Evolutionary conservation across 2,329 filamentous ascomycete species (phyloP).

Genomic region (Talaromyces funiculosus): DNA sequence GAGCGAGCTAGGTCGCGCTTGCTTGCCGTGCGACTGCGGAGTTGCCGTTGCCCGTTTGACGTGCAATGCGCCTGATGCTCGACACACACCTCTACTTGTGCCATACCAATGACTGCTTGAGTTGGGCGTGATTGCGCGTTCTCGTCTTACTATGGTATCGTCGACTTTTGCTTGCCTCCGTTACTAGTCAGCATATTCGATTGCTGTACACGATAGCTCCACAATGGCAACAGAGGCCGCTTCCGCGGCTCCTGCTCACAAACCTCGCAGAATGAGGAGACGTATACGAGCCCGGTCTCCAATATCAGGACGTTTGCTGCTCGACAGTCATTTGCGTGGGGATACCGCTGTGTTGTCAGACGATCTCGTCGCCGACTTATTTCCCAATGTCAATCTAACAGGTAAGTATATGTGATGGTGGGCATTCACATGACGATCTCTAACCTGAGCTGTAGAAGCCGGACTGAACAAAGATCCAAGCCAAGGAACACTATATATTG

Average conservation of each 20-base stretch:
- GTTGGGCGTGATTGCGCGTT: background rate
- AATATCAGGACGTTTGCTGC: constrained; percentile 70
- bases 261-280: constrained; percentile 45
- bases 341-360: constrained; percentile 82
- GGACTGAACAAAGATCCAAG: constrained; percentile 18
- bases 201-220: background rate
- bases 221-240: constrained; percentile 9
- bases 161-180: background rate
- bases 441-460: constrained; percentile 8
- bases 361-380: constrained; percentile 77
- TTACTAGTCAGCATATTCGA: background rate
- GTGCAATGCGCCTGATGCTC: background rate
- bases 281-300: constrained; percentile 58
- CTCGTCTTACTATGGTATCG: background rate
- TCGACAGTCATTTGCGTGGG: constrained; percentile 79
- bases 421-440: background rate
- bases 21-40: background rate
- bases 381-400: constrained; percentile 53
- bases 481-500: constrained; percentile 39
- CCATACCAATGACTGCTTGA: background rate
- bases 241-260: constrained; percentile 26
- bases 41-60: background rate
- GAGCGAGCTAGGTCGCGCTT: background rate
- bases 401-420: constrained; percentile 29
- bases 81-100: background rate